Evolutionary conservation across 1,139 yeast species (phyloP), one percentile per base, ranked within the genome.

Genomic region (Sugiyamaella neomexicana): DNA sequence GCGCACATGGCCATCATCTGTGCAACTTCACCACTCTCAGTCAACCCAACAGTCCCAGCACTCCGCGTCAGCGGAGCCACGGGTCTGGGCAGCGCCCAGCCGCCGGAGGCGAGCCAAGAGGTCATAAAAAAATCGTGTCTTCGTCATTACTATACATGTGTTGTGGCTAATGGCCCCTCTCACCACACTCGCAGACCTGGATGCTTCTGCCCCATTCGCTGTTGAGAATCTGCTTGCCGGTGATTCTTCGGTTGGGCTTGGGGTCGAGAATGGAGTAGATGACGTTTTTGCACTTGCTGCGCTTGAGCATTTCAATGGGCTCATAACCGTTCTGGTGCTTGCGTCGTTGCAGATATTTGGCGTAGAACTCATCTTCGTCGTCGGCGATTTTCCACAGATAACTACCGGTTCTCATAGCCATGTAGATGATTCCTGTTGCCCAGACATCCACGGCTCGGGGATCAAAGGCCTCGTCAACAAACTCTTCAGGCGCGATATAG

Each of bases 351-450:
- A 90, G 73, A 66, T 90, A 91, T 62, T 81, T 84, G 47, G 76
- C 74, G 69, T 83, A 91, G 68, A 88, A 89, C 62, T 85, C 93
- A 69, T 91, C 97, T 52, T 81, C 85, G 46, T 74, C 57, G 60
- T 82, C 82, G 2, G 98, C 97, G 58, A 84, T 74, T 62, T 85
- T 82, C 98, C 98, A 91, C 56, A 91, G 72, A 66, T 90, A 96
- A 53, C 96, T 78, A 2, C 97, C 98, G 0, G 97, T 87, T 67
- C 97, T 78, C 98, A 91, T 91, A 4, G 97, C 97, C 97, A 91
- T 89, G 71, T 91, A 91, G 45, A 91, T 89, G n/a, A 91, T 96
- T 53, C 97, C 98, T 70, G 95, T 86, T 0, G 97, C 86, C 98
- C 98, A 91, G 48, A 91, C 83, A 70, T 91, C 98, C 8, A 90